phyloP scores from a whole-genome alignment of 805 yeast genomes.

The Yarrowia divulgata region DNA sequence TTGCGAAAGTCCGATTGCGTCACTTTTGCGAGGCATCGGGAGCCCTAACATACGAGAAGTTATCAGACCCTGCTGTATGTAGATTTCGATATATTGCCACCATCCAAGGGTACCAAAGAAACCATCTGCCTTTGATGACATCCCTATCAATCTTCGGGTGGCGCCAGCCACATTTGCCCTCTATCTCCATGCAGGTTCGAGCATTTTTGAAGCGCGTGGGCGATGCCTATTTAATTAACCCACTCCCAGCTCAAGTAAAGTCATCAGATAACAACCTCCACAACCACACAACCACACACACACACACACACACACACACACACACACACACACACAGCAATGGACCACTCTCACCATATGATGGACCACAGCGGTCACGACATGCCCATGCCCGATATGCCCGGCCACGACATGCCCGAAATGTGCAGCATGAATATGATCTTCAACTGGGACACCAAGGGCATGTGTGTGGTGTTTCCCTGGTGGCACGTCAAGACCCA shows the following conservation, averaged over 20 bases:
- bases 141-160: background rate
- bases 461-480: constrained; percentile 73
- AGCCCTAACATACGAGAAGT: too few relatives aligned
- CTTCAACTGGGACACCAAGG: constrained; percentile 78
- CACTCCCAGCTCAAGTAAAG: background rate
- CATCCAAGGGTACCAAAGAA: too few relatives aligned
- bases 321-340: background rate
- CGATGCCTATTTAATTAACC: constrained; percentile 6
- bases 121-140: too few relatives aligned
- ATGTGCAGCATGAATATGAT: constrained; percentile 57
- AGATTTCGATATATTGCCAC: too few relatives aligned
- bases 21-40: too few relatives aligned
- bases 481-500: constrained; percentile 80
- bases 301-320: background rate
- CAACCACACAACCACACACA: too few relatives aligned
- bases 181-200: constrained; percentile 14
- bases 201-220: constrained; percentile 5
- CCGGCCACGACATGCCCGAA: constrained; percentile 41
- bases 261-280: constrained; percentile 2
- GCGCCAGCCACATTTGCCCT: constrained; percentile 23
- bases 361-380: constrained; percentile 33
- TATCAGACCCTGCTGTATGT: too few relatives aligned
- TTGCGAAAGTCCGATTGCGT: too few relatives aligned
- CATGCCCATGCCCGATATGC: constrained; percentile 39
- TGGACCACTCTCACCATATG: constrained; percentile 34